phyloP scores from a whole-genome alignment of 768 basidiomycete species.

The Pleurotus djamor region DNA sequence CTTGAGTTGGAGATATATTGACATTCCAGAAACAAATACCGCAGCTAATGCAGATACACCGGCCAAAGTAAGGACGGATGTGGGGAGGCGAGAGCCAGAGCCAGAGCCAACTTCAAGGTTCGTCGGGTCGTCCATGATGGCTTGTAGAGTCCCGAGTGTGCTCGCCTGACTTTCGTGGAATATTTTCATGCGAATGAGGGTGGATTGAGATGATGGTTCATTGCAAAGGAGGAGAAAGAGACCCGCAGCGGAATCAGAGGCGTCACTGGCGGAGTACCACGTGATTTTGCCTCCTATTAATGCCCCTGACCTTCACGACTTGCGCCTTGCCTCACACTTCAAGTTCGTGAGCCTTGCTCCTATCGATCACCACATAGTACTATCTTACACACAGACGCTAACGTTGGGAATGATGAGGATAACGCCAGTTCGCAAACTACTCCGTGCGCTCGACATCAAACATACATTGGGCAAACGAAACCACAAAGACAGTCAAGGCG shows the following conservation, averaged over 20 bases:
- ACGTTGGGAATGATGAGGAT: neutral
- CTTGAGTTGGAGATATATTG: conserved; percentile 79
- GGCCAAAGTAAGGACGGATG: conserved; percentile 55
- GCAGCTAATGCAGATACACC: conserved; percentile 68
- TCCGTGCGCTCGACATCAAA: conserved; percentile 13
- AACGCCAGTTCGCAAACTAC: neutral
- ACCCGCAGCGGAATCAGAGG: neutral
- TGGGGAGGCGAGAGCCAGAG: conserved; percentile 59
- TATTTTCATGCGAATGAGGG: neutral
- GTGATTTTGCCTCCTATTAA: neutral
- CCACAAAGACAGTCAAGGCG: neutral
- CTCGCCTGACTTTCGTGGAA: too few relatives aligned
- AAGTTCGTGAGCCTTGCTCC: too few relatives aligned
- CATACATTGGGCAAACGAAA: neutral
- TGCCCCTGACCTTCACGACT: neutral
- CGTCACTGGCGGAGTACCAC: neutral
- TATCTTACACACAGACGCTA: neutral
- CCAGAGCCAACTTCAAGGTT: conserved; percentile 28
- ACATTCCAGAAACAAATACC: conserved; percentile 68
- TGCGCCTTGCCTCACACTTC: too few relatives aligned
- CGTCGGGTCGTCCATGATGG: neutral
- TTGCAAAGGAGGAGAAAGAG: too few relatives aligned
- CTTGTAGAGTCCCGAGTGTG: neutral
- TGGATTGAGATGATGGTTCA: neutral
- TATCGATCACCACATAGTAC: neutral